Evolutionary conservation across 345 rosid species (phyloP).

Genomic region (Murraya koenigii): DNA sequence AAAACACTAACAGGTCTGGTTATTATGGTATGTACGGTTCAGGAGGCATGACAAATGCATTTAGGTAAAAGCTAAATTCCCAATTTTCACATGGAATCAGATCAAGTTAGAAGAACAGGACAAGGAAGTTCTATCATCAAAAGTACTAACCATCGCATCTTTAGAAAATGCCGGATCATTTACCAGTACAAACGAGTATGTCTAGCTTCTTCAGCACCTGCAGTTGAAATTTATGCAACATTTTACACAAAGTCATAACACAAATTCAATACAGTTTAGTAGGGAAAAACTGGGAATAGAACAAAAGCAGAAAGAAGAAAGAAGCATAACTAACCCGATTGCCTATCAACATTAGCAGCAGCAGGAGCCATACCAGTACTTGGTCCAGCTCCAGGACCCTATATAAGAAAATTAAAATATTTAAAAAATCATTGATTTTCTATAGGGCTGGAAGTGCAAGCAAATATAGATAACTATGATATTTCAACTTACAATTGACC

Average conservation of each 20-base stretch:
- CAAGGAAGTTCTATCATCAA: not conserved
- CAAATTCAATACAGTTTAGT: not conserved
- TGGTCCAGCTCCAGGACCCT: constrained; percentile 81
- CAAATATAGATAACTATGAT: constrained; percentile 1
- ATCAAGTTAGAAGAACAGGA: not conserved
- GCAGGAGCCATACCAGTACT: constrained; percentile 66
- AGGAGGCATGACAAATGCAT: not conserved
- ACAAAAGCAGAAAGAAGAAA: constrained; percentile 1
- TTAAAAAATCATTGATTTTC: not conserved
- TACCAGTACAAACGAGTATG: constrained; percentile 35
- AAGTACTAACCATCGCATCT: constrained; percentile 38
- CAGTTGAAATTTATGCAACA: not conserved
- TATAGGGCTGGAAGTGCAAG: not conserved
- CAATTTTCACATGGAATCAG: too few relatives aligned
- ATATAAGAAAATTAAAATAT: constrained; percentile 6
- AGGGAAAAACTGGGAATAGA: not conserved
- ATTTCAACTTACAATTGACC: constrained; percentile 47
- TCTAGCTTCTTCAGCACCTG: constrained; percentile 45
- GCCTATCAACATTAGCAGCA: constrained; percentile 56
- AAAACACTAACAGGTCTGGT: not conserved
- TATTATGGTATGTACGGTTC: not conserved
- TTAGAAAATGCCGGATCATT: constrained; percentile 37
- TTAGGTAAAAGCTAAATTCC: not conserved
- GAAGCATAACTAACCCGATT: constrained; percentile 43
- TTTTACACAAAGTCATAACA: not conserved